These are phyloP conservation scores for Solanum boliviense DNA, from an alignment of 257 asterid species.

Conservation along the genomic window DNA sequence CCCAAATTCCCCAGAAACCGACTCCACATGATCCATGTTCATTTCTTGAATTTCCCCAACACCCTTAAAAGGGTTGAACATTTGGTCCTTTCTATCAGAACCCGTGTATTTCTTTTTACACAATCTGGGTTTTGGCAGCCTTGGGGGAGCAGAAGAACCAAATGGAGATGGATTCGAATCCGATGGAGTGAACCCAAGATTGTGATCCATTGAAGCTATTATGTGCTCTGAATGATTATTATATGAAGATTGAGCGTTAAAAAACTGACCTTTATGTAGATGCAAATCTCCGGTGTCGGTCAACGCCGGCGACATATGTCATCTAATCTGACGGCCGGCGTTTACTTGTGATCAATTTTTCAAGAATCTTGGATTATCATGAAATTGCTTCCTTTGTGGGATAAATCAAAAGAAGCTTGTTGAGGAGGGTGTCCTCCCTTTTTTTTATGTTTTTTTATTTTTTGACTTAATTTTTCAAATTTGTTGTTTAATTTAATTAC, in stretches of 20 bases:
- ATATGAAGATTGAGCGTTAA: slow-evolving; percentile 1
- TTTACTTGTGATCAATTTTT: background rate
- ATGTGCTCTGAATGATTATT: background rate
- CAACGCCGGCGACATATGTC: slow-evolving; percentile 51
- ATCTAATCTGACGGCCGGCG: slow-evolving; percentile 30
- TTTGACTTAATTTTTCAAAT: background rate
- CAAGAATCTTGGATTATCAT: background rate
- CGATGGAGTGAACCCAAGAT: slow-evolving; percentile 42
- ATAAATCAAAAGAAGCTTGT: background rate
- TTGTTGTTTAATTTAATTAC: background rate
- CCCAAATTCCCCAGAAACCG: slow-evolving; percentile 9
- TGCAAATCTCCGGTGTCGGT: slow-evolving; percentile 29
- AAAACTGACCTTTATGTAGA: slow-evolving; percentile 30
- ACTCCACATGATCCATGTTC: slow-evolving; percentile 11
- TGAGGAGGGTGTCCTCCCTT: background rate
- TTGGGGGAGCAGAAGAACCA: slow-evolving; percentile 30
- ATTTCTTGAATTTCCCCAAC: slow-evolving; percentile 9
- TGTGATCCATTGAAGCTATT: slow-evolving; percentile 44
- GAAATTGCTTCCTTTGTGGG: background rate
- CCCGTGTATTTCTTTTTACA: slow-evolving; percentile 45
- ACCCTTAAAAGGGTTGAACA: slow-evolving; percentile 28
- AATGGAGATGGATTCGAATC: slow-evolving; percentile 14
- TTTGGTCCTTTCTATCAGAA: background rate
- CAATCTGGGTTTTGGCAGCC: slow-evolving; percentile 40
- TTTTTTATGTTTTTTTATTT: background rate